A percentile compares a stretch with the other conserved stretches of the same genome.
Evolutionary conservation across 371 early-diverging fungal species (phyloP).

Genomic region (Apophysomyces variabilis): DNA sequence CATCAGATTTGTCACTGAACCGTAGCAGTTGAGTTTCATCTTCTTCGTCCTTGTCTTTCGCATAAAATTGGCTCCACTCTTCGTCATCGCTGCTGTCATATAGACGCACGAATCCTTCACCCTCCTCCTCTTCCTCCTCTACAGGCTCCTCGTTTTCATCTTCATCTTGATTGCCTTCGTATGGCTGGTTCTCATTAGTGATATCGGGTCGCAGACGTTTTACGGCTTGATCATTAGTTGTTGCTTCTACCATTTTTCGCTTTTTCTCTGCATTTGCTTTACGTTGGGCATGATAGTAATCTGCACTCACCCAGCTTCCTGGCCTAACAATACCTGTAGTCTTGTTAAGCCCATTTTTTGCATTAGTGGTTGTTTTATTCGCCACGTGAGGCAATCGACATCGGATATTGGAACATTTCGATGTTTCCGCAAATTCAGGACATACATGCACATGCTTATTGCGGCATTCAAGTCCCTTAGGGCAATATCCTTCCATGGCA

Average conservation of each 20-base stretch:
- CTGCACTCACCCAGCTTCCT: constrained; percentile 42
- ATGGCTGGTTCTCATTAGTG: constrained; percentile 3
- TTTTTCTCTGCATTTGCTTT: constrained; percentile 22
- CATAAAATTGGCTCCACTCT: constrained; percentile 32
- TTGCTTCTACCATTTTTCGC: constrained; percentile 13
- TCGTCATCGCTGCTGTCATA: constrained; percentile 51
- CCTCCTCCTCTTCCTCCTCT: constrained; percentile 1
- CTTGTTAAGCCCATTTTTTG: constrained; percentile 22
- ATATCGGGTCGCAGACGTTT: constrained; percentile 15
- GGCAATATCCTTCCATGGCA: constrained; percentile 63
- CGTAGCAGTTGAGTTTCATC: constrained; percentile 11
- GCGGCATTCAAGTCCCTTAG: constrained; percentile 49
- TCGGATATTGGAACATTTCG: constrained; percentile 59
- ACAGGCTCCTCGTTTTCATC: constrained; percentile 12
- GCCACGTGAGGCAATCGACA: constrained; percentile 63
- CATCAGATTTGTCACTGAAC: constrained; percentile 21
- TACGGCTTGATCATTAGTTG: constrained; percentile 14
- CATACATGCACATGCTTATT: constrained; percentile 65
- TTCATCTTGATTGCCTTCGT: constrained; percentile 14
- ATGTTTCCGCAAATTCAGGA: constrained; percentile 60
- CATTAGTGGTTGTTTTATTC: constrained; percentile 30
- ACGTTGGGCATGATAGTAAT: constrained; percentile 39
- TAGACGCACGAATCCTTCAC: constrained; percentile 44
- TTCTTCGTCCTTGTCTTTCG: constrained; percentile 9
- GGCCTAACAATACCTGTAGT: constrained; percentile 33